A percentile compares a stretch with the other conserved stretches of the same genome.
phyloP scores from a whole-genome alignment of 2,329 filamentous ascomycete genomes.

The Stemphylium lycopersici region DNA sequence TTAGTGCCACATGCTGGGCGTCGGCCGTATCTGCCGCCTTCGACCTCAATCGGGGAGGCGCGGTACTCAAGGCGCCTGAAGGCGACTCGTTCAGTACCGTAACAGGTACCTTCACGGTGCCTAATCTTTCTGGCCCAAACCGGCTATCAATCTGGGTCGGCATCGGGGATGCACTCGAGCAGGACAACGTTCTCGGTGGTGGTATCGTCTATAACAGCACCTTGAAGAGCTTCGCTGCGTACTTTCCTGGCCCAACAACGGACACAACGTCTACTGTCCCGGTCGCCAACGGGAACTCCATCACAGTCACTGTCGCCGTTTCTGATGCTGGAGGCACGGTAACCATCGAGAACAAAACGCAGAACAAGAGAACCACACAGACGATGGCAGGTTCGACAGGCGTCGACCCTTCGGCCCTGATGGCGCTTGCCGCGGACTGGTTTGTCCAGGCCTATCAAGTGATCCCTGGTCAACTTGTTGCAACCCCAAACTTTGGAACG shows the following conservation, averaged over 20 bases:
- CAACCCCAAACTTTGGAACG: constrained; percentile 27
- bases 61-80: constrained; percentile 33
- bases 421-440: constrained; percentile 30
- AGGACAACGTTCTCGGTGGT: constrained; percentile 31
- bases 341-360: constrained; percentile 32
- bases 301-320: constrained; percentile 26
- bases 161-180: constrained; percentile 28
- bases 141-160: constrained; percentile 35
- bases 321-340: constrained; percentile 24
- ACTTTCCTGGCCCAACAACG: constrained; percentile 23
- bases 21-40: constrained; percentile 29
- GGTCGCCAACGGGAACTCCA: constrained; percentile 25
- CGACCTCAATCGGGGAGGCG: constrained; percentile 32
- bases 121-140: constrained; percentile 24
- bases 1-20: constrained; percentile 13
- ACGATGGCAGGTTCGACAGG: constrained; percentile 21
- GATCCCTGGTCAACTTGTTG: constrained; percentile 26
- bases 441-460: constrained; percentile 36
- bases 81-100: constrained; percentile 30
- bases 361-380: constrained; percentile 28
- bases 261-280: constrained; percentile 28
- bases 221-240: constrained; percentile 26
- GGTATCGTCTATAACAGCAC: constrained; percentile 32
- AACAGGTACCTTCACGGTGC: constrained; percentile 32
- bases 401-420: constrained; percentile 18